Evolutionary conservation across 768 basidiomycete species (phyloP).

Genomic region (Cyclocybe aegerita): DNA sequence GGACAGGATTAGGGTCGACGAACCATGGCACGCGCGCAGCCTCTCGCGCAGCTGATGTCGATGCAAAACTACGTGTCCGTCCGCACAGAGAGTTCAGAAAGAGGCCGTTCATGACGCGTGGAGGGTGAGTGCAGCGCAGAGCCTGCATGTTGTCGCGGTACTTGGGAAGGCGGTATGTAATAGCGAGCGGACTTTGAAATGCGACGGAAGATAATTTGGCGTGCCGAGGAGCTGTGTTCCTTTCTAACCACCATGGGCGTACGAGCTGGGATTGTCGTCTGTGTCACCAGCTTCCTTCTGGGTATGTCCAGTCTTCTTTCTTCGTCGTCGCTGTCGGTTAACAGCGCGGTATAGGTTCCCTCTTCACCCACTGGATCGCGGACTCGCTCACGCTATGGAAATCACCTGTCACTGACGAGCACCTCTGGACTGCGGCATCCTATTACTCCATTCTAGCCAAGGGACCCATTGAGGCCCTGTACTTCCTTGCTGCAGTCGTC

Average conservation of each 20-base stretch:
- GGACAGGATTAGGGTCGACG: slow-evolving; percentile 43
- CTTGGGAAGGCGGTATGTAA: slow-evolving; percentile 1
- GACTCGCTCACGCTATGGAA: slow-evolving; percentile 91
- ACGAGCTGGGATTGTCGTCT: slow-evolving; percentile 73
- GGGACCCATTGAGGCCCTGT: slow-evolving; percentile 55
- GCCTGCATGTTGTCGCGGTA: slow-evolving; percentile 7
- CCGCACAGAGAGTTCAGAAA: slow-evolving; percentile 1
- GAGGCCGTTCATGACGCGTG: slow-evolving; percentile 7
- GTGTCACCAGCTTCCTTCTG: slow-evolving; percentile 76
- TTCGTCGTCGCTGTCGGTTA: slow-evolving; percentile 1
- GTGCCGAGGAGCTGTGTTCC: neutral
- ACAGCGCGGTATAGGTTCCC: slow-evolving; percentile 42
- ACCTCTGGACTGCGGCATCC: slow-evolving; percentile 78
- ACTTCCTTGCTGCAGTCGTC: slow-evolving; percentile 56
- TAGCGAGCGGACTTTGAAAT: slow-evolving; percentile 22
- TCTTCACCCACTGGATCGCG: slow-evolving; percentile 93
- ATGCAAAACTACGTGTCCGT: slow-evolving; percentile 2
- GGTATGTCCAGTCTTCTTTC: slow-evolving; percentile 40
- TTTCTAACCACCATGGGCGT: slow-evolving; percentile 52
- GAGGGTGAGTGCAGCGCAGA: slow-evolving; percentile 1
- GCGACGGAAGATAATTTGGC: slow-evolving; percentile 3
- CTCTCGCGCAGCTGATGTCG: slow-evolving; percentile 1
- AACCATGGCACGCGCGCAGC: slow-evolving; percentile 47
- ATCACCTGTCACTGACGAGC: slow-evolving; percentile 80
- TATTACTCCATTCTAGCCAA: slow-evolving; percentile 82